A percentile compares a stretch with the other conserved stretches of the same genome.
phyloP scores from a whole-genome alignment of 2,329 filamentous ascomycete species.

The Aaosphaeria arxii region DNA sequence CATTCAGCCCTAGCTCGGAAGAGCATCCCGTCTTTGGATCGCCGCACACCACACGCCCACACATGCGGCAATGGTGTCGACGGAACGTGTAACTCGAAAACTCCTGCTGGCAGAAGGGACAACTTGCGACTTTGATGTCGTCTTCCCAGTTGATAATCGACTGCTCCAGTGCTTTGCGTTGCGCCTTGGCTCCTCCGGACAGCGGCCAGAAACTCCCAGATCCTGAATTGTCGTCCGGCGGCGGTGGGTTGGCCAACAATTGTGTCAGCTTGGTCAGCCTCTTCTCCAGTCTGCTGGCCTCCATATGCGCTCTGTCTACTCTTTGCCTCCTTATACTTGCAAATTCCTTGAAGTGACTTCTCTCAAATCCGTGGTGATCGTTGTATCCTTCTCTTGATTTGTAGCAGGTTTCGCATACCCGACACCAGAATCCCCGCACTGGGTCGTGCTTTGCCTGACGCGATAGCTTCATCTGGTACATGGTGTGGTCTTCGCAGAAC shows the following conservation, averaged over 20 bases:
- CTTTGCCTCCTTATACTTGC: conserved; percentile 67
- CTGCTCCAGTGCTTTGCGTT: conserved; percentile 81
- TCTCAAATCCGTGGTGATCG: conserved; percentile 70
- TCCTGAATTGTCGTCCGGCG: conserved; percentile 55
- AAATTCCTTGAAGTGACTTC: conserved; percentile 73
- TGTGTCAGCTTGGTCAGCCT: conserved; percentile 86
- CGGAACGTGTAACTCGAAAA: conserved; percentile 92
- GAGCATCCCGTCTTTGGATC: conserved; percentile 84
- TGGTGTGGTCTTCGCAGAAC: conserved; percentile 96
- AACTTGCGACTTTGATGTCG: conserved; percentile 73
- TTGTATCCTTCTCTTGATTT: conserved; percentile 96
- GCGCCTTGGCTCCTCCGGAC: conserved; percentile 59
- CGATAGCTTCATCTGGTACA: conserved; percentile 99
- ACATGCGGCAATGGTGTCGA: conserved; percentile 91
- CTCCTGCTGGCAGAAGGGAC: conserved; percentile 93
- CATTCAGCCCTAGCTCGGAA: conserved; percentile 74
- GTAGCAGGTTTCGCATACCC: conserved; percentile 98
- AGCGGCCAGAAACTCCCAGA: conserved; percentile 55
- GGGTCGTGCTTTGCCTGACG: conserved; percentile 87
- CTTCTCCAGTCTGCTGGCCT: conserved; percentile 88
- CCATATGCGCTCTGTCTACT: conserved; percentile 81
- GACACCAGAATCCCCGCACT: conserved; percentile 83
- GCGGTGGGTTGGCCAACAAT: conserved; percentile 71
- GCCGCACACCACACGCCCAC: conserved; percentile 88
- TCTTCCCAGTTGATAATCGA: conserved; percentile 95